These are phyloP conservation scores for Ophiostoma himal-ulmi DNA, from an alignment of 2,329 filamentous ascomycete species.

Conservation along the genomic window DNA sequence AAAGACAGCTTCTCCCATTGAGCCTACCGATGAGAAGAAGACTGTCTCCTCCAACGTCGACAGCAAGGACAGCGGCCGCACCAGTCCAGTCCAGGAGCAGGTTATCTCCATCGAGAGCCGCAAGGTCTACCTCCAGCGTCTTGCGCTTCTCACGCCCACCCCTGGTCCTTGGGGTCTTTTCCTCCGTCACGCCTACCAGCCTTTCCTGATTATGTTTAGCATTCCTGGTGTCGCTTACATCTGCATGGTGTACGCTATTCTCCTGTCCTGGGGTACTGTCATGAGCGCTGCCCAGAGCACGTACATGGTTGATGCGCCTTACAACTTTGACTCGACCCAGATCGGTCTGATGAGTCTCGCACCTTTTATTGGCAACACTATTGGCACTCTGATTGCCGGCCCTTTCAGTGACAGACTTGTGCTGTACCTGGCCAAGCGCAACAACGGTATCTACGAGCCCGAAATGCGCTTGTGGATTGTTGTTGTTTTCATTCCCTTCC, in stretches of 20 bases:
- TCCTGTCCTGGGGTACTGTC: constrained; percentile 16
- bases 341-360: constrained; percentile 38
- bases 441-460: constrained; percentile 42
- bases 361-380: constrained; percentile 37
- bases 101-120: neutral
- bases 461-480: constrained; percentile 38
- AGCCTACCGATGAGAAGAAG: neutral
- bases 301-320: constrained; percentile 32
- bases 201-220: constrained; percentile 21
- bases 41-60: neutral
- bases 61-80: neutral
- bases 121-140: constrained; percentile 17
- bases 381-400: constrained; percentile 34
- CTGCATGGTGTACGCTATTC: constrained; percentile 19
- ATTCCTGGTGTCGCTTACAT: constrained; percentile 22
- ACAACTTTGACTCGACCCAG: constrained; percentile 34
- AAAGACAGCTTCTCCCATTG: neutral
- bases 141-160: constrained; percentile 16
- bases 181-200: constrained; percentile 24
- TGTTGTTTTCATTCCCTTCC: constrained; percentile 31
- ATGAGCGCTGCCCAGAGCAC: constrained; percentile 16
- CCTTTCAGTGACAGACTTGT: constrained; percentile 35
- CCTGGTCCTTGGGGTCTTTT: constrained; percentile 17
- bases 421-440: constrained; percentile 35
- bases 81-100: neutral